Conservation (phyloP, 768 basidiomycete species). For the Galerina marginata region DNA sequence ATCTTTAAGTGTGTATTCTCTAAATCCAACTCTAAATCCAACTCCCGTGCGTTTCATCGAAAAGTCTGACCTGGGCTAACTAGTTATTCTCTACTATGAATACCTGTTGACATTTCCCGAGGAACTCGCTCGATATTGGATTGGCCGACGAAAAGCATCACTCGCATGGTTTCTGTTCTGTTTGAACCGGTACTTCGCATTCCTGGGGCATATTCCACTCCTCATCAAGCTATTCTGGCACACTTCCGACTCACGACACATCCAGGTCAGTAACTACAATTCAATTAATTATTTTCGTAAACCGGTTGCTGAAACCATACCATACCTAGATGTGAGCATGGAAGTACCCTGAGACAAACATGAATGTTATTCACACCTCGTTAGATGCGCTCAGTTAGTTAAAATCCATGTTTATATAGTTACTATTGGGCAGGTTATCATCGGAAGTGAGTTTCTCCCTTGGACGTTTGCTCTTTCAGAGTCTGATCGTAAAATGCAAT, state of each 20-base stretch:
- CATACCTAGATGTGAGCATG: too few species aligned
- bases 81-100: conserved; percentile 12
- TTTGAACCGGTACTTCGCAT: conserved; percentile 4
- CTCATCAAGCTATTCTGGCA: neutral
- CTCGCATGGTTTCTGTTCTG: conserved; percentile 1
- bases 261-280: neutral
- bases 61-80: too few species aligned
- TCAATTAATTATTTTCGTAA: too few species aligned
- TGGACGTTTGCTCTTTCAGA: neutral
- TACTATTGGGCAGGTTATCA: too few species aligned
- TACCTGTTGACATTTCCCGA: conserved; percentile 6
- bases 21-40: too few species aligned
- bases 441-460: neutral
- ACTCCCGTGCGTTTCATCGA: too few species aligned
- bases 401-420: neutral
- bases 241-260: neutral
- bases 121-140: conserved; percentile 8
- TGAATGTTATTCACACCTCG: too few species aligned
- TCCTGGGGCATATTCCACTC: neutral
- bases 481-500: neutral
- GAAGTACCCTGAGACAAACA: too few species aligned
- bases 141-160: neutral
- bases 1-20: too few species aligned
- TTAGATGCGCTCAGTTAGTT: neutral
- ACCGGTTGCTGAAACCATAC: too few species aligned